These are phyloP conservation scores for Exophiala oligosperma DNA, from an alignment of 2,329 filamentous ascomycete species.

Conservation along the genomic window DNA sequence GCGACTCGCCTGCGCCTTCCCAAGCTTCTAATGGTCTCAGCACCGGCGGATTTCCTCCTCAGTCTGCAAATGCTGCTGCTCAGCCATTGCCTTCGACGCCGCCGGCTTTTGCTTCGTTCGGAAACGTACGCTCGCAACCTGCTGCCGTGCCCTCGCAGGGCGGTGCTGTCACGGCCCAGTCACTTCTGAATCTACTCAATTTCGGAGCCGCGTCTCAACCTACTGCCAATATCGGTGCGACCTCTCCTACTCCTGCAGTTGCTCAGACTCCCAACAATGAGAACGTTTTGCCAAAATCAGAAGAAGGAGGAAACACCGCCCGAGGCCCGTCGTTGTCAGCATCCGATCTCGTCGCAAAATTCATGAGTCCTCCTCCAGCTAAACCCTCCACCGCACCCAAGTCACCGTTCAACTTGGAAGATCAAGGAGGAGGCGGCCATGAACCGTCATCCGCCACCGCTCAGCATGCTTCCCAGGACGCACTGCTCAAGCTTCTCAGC, in stretches of 20 bases:
- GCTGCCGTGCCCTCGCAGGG: constrained; percentile 4
- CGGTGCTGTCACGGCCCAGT: constrained; percentile 50
- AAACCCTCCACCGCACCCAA: constrained; percentile 34
- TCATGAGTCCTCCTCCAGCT: constrained; percentile 49
- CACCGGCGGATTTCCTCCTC: constrained; percentile 8
- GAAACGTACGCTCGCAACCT: not conserved
- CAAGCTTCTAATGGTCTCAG: constrained; percentile 28
- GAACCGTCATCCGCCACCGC: constrained; percentile 28
- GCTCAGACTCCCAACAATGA: constrained; percentile 36
- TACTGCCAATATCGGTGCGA: constrained; percentile 1
- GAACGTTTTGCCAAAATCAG: not conserved
- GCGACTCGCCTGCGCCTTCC: constrained; percentile 30
- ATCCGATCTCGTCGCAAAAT: constrained; percentile 58
- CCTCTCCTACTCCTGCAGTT: constrained; percentile 18
- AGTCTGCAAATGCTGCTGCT: constrained; percentile 5
- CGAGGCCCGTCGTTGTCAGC: constrained; percentile 47
- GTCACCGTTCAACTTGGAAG: constrained; percentile 25
- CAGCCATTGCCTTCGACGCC: constrained; percentile 19
- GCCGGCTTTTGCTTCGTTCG: constrained; percentile 6
- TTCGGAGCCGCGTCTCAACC: constrained; percentile 47
- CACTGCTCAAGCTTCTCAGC: constrained; percentile 82
- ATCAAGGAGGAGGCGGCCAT: constrained; percentile 20
- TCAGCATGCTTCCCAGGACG: constrained; percentile 72
- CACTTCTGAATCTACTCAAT: constrained; percentile 65
- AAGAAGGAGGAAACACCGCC: constrained; percentile 29